These are phyloP conservation scores for Asterella californica DNA, from an alignment of 225 moss, liverwort and hornwort species.

Conservation along the genomic window DNA sequence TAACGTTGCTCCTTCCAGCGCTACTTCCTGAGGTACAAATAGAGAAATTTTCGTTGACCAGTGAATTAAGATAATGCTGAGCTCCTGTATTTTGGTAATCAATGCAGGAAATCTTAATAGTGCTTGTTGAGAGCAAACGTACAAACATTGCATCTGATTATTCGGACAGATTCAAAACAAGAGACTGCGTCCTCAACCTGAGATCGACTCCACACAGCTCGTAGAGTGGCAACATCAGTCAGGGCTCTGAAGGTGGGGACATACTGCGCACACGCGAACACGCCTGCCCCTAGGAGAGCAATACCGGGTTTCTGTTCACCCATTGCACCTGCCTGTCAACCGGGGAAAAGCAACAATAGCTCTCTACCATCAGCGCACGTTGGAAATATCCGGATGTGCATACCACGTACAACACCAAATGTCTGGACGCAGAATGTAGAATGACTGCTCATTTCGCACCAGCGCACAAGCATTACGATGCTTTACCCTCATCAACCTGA, in stretches of 20 bases:
- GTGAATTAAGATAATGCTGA: neutral
- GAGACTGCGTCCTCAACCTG: conserved; percentile 48
- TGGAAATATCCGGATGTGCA: neutral
- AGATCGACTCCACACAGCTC: conserved; percentile 92
- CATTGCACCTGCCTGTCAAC: conserved; percentile 22
- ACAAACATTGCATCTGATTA: neutral
- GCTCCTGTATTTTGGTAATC: neutral
- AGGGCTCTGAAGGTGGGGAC: conserved; percentile 68
- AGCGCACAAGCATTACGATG: too few relatives aligned
- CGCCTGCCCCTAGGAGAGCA: conserved; percentile 83
- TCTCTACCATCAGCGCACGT: neutral
- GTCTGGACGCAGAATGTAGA: too few relatives aligned
- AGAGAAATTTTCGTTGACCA: neutral
- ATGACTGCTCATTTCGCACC: too few relatives aligned
- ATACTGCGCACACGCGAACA: conserved; percentile 76
- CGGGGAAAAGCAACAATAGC: too few relatives aligned
- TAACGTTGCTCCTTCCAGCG: conserved; percentile 55
- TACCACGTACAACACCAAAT: neutral
- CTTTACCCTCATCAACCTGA: too few relatives aligned
- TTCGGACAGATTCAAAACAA: neutral
- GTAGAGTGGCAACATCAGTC: conserved; percentile 53
- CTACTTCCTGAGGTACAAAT: conserved; percentile 52
- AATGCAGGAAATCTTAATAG: neutral
- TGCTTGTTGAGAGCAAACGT: neutral
- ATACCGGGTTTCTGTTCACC: conserved; percentile 56